phyloP scores from a whole-genome alignment of 371 early-diverging fungal genomes.

The Mucor saturninus region DNA sequence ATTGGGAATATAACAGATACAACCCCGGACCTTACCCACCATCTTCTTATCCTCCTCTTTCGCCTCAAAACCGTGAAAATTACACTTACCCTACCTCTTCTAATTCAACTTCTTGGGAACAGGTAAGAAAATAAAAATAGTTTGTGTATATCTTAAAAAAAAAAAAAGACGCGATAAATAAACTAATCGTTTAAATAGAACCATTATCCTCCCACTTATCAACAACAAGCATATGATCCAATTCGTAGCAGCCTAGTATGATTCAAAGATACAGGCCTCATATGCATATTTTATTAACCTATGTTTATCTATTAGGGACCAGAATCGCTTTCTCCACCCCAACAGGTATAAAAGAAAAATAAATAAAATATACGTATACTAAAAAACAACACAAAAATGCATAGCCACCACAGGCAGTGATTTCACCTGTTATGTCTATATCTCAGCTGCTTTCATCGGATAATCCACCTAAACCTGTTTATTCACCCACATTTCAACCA shows the following conservation, averaged over 20 bases:
- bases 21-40: constrained; percentile 13
- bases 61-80: background rate
- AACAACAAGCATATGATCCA: constrained; percentile 24
- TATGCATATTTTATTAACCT: background rate
- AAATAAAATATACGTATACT: background rate
- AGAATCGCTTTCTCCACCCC: constrained; percentile 22
- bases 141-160: background rate
- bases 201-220: constrained; percentile 8
- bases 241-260: constrained; percentile 21
- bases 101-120: constrained; percentile 15
- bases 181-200: background rate
- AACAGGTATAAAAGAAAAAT: constrained; percentile 5
- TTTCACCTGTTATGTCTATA: constrained; percentile 53
- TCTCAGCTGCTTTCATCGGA: constrained; percentile 49
- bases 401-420: constrained; percentile 14
- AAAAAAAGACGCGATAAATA: background rate
- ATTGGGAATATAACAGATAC: constrained; percentile 30
- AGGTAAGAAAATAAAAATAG: constrained; percentile 2
- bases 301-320: constrained; percentile 1
- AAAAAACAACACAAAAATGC: background rate
- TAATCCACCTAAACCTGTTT: constrained; percentile 13
- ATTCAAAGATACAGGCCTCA: background rate
- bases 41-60: background rate
- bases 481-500: constrained; percentile 10
- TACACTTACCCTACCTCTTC: constrained; percentile 4